Percentiles rank a stretch among this genome's conserved stretches.
Conservation (phyloP, 192 early-diverging fungal genomes). For the Rhizophlyctis rosea region DNA sequence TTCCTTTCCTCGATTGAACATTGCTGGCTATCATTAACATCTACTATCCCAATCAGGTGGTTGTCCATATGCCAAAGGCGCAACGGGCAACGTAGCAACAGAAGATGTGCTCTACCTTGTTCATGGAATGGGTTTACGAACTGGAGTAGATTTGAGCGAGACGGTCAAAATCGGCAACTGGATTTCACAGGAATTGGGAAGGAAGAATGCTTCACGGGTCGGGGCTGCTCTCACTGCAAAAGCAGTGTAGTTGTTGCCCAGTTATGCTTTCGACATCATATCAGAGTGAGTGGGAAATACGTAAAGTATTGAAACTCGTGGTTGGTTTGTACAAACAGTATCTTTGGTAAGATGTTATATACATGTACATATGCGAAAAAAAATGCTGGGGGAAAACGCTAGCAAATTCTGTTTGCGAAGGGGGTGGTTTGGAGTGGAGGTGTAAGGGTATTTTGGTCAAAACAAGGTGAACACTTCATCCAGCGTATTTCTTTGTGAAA, state of each 20-base stretch:
- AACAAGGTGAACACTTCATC: too few relatives aligned
- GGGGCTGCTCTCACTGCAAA: slow-evolving; percentile 41
- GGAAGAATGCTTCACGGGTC: slow-evolving; percentile 55
- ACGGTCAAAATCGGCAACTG: slow-evolving; percentile 78
- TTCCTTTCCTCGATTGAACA: slow-evolving; percentile 1
- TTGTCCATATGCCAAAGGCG: slow-evolving; percentile 94
- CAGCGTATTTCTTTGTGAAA: slow-evolving; percentile 72
- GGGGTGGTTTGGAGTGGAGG: too few relatives aligned
- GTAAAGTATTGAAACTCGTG: too few relatives aligned
- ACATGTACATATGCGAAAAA: too few relatives aligned
- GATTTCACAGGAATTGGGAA: slow-evolving; percentile 78
- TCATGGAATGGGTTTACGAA: slow-evolving; percentile 75
- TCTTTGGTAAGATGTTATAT: too few relatives aligned
- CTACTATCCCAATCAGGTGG: slow-evolving; percentile 54
- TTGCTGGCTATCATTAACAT: neutral
- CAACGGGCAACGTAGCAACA: slow-evolving; percentile 93
- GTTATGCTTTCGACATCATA: too few relatives aligned
- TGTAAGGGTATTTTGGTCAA: too few relatives aligned
- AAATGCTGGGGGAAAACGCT: too few relatives aligned
- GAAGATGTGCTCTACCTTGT: slow-evolving; percentile 96
- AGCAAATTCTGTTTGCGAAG: too few relatives aligned
- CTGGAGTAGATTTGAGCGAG: slow-evolving; percentile 73
- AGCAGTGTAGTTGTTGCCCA: too few relatives aligned
- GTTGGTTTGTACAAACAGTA: too few relatives aligned
- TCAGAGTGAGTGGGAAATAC: too few relatives aligned